These are phyloP conservation scores for Gryganskiella cystojenkinii DNA, from an alignment of 192 early-diverging fungal species.

Conservation along the genomic window DNA sequence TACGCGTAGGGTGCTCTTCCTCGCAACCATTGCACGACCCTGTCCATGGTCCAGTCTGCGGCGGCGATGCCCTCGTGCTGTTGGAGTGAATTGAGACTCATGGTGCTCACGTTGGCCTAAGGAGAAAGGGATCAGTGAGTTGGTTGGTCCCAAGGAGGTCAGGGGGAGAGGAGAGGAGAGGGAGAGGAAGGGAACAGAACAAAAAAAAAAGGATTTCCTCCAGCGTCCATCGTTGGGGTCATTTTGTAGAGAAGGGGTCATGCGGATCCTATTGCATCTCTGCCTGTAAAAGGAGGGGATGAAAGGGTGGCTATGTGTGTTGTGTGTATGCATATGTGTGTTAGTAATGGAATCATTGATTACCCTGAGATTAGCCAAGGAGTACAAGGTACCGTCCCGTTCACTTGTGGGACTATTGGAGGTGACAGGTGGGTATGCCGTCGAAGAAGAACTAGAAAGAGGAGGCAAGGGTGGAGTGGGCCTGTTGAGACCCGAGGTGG, in stretches of 20 bases:
- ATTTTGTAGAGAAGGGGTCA: too few species aligned
- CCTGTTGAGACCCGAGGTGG: slow-evolving; percentile 34
- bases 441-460: slow-evolving; percentile 16
- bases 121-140: too few species aligned
- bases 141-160: background rate
- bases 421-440: slow-evolving; percentile 33
- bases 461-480: slow-evolving; percentile 15
- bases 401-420: slow-evolving; percentile 30
- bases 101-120: slow-evolving; percentile 37
- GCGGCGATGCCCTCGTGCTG: slow-evolving; percentile 22
- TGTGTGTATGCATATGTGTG: background rate
- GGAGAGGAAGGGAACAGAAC: too few species aligned
- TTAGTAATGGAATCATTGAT: background rate
- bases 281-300: too few species aligned
- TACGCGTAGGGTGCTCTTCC: slow-evolving; percentile 10
- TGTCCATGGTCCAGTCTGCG: slow-evolving; percentile 49
- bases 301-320: background rate
- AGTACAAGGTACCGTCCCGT: slow-evolving; percentile 18
- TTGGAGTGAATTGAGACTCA: slow-evolving; percentile 37
- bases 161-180: too few species aligned
- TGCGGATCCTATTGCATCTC: too few species aligned
- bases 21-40: slow-evolving; percentile 42
- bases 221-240: too few species aligned
- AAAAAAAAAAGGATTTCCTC: too few species aligned
- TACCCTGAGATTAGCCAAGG: slow-evolving; percentile 23